A percentile compares a stretch with the other conserved stretches of the same genome.
phyloP scores from a whole-genome alignment of 768 basidiomycete species.

The Chalciporus sphaerocephalus region DNA sequence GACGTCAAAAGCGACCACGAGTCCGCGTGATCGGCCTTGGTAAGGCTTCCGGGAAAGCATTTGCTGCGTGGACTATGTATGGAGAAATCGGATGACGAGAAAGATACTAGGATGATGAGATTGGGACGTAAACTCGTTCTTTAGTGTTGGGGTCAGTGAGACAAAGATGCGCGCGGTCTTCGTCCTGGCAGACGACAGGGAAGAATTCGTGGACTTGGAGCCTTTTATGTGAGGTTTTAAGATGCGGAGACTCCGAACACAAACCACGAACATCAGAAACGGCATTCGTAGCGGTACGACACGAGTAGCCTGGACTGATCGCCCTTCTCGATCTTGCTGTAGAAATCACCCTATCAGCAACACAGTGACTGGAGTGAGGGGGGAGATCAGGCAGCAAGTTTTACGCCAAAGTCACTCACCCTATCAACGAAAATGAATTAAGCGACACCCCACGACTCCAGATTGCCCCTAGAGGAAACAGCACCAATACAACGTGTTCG shows the following conservation, averaged over 20 bases:
- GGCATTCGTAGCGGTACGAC: conserved; percentile 5
- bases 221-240: conserved; percentile 20
- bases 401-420: conserved; percentile 9
- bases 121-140: conserved; percentile 9
- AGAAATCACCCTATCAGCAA: conserved; percentile 9
- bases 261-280: conserved; percentile 1
- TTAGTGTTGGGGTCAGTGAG: conserved; percentile 1
- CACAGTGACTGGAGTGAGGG: conserved; percentile 11
- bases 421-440: conserved; percentile 15
- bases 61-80: no score
- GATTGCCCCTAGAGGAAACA: neutral
- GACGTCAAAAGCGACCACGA: conserved; percentile 39
- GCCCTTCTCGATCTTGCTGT: neutral
- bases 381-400: neutral
- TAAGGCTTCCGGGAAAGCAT: conserved; percentile 38
- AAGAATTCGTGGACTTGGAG: neutral
- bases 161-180: neutral
- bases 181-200: neutral
- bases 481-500: conserved; percentile 23
- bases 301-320: no score
- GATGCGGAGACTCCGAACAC: neutral
- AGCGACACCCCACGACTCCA: conserved; percentile 12
- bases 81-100: neutral
- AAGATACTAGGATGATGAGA: neutral
- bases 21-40: conserved; percentile 32